Base-by-base conservation (phyloP, 352 stramenopile genomes). In the Stramenopiles sp. region DNA sequence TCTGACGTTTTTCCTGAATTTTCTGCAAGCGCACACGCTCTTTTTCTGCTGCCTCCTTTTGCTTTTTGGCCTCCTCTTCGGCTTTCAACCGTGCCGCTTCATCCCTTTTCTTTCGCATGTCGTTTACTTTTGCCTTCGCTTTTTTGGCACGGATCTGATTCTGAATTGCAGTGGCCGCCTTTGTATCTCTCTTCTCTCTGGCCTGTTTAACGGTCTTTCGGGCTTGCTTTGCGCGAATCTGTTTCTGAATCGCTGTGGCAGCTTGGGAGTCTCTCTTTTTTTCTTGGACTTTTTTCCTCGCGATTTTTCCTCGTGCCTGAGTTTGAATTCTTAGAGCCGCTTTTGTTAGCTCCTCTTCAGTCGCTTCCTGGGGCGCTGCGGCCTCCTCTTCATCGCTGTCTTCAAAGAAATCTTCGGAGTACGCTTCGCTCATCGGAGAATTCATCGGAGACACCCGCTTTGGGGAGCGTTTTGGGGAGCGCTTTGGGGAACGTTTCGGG, bases 401-500 rank as follows among this genome's bases (percentile, higher is more conserved):
- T 12, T 53, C 43, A 53, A 53, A 53, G 25, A 53, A 53, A 53
- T 53, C 43, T 53, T 53, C 43, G 43, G 43, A 53, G 43, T 53
- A 53, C 43, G 43, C 43, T 25, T 53, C 43, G 25, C 43, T 53
- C 12, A 53, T 53, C 25, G 25, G 12, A 18, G 43, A 53, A 18
- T 53, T 53, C 25, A 25, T 18, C 25, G 43, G 43, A 53, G 43
- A 53, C 25, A 53, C 43, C 43, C 12, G n/a, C n/a, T n/a, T n/a
- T n/a, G n/a, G n/a, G n/a, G n/a, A n/a, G n/a, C n/a, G n/a, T n/a
- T n/a, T n/a, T n/a, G n/a, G n/a, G n/a, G n/a, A n/a, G n/a, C n/a
- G n/a, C n/a, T n/a, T n/a, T n/a, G n/a, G n/a, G n/a, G n/a, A n/a
- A n/a, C n/a, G n/a, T n/a, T n/a, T n/a, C n/a, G n/a, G n/a, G n/a